phyloP scores from a whole-genome alignment of 164 flowering plant species.

The Magnolia kwangsiensis region DNA sequence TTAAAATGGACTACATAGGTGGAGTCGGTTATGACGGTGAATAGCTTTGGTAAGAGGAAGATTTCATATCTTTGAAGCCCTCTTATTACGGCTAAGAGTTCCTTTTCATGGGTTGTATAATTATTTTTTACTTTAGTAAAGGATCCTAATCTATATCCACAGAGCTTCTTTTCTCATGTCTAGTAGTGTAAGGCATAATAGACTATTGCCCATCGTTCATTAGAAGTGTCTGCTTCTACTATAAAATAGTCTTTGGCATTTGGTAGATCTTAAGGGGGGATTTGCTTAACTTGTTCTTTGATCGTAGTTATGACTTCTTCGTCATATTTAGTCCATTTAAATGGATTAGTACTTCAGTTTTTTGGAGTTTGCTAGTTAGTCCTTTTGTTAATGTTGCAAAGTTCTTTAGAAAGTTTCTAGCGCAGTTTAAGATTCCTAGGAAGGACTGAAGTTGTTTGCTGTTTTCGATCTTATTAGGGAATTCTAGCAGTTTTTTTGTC shows the following conservation, averaged over 20 bases:
- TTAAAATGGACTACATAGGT: not conserved
- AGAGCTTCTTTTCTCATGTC: too few species aligned
- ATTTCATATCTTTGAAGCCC: not conserved
- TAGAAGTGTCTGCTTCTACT: not conserved
- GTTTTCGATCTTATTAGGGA: not conserved
- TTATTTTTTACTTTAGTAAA: not conserved
- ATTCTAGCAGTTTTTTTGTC: fast-evolving
- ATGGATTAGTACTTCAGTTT: not conserved
- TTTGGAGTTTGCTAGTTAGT: not conserved
- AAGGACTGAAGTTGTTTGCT: not conserved
- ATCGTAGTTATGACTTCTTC: fast-evolving
- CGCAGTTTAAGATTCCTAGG: not conserved
- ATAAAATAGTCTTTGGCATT: not conserved
- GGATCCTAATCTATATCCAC: not conserved
- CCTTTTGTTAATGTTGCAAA: not conserved
- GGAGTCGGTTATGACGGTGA: not conserved
- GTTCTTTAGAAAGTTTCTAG: not conserved
- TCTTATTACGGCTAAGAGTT: not conserved
- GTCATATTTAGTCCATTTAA: not conserved
- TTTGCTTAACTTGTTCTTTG: not conserved
- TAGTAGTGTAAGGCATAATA: too few species aligned
- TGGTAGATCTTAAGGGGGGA: not conserved
- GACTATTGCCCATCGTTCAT: too few species aligned
- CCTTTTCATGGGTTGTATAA: not conserved
- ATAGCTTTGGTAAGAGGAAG: not conserved